Evolutionary conservation across 1,284 basidiomycete species (phyloP).

Genomic region (Termitomyces sp.): DNA sequence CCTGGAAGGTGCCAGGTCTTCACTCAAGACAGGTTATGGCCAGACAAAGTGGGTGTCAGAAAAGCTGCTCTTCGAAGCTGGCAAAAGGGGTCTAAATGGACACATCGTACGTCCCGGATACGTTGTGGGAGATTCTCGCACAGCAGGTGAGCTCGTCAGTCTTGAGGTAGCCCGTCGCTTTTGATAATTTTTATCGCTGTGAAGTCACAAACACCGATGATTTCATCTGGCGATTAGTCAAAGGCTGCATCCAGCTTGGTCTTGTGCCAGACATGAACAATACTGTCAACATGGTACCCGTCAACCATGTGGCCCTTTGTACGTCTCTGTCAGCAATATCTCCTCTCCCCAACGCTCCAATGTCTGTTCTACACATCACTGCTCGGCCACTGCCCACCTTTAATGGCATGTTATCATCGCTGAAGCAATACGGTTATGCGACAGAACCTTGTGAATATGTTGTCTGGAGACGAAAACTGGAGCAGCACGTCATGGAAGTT

Average conservation of each 20-base stretch:
- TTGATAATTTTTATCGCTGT: conserved; percentile 12
- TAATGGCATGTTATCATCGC: conserved; percentile 80
- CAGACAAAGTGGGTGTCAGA: conserved; percentile 99
- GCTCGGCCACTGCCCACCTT: conserved; percentile 87
- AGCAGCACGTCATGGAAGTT: conserved; percentile 90
- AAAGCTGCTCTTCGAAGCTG: conserved; percentile 89
- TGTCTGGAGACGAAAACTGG: conserved; percentile 86
- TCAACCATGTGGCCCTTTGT: conserved; percentile 91
- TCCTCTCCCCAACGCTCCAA: conserved; percentile 42
- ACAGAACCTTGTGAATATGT: conserved; percentile 85
- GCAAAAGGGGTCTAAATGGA: conserved; percentile 80
- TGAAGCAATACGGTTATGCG: conserved; percentile 79
- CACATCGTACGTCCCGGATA: conserved; percentile 94
- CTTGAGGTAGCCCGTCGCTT: background rate
- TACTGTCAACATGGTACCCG: conserved; percentile 97
- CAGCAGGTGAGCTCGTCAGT: conserved; percentile 58
- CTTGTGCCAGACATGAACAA: conserved; percentile 98
- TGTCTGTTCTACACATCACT: conserved; percentile 84
- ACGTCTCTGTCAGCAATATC: conserved; percentile 67
- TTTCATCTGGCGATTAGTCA: conserved; percentile 97
- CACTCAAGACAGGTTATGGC: conserved; percentile 90
- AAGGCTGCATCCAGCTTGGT: conserved; percentile 95
- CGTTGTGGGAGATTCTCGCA: conserved; percentile 88
- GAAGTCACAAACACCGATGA: conserved; percentile 98
- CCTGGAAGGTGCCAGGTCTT: conserved; percentile 78